Evolutionary conservation across 1,139 yeast species (phyloP).

Genomic region (Geotrichum klebahnii): DNA sequence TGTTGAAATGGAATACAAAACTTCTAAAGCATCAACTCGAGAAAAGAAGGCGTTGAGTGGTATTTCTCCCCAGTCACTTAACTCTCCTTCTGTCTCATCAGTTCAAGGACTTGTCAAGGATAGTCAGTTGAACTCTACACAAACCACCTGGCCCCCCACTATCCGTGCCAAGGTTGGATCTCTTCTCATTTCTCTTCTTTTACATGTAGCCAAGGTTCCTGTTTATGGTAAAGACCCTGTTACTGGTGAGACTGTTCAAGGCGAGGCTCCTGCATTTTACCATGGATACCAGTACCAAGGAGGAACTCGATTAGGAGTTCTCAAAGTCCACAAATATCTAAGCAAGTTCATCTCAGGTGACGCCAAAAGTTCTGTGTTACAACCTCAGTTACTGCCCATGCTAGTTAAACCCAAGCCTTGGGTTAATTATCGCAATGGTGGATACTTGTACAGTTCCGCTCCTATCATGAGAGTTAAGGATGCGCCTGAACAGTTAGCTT

Average conservation of each 20-base stretch:
- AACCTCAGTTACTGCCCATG: slow-evolving; percentile 93
- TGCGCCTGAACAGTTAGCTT: slow-evolving; percentile 86
- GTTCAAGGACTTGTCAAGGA: slow-evolving; percentile 26
- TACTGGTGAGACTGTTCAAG: slow-evolving; percentile 60
- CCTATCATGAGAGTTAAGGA: slow-evolving; percentile 72
- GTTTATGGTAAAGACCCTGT: slow-evolving; percentile 77
- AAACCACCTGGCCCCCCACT: slow-evolving; percentile 58
- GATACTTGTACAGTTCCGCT: slow-evolving; percentile 63
- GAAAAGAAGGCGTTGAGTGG: slow-evolving; percentile 50
- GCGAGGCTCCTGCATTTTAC: slow-evolving; percentile 84
- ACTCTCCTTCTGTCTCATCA: slow-evolving; percentile 20
- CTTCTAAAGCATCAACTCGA: slow-evolving; percentile 46
- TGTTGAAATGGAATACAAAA: slow-evolving; percentile 75
- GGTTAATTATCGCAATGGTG: slow-evolving; percentile 78
- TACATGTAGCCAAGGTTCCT: slow-evolving; percentile 77
- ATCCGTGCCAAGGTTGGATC: slow-evolving; percentile 81
- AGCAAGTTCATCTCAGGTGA: slow-evolving; percentile 66
- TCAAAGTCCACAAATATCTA: slow-evolving; percentile 69
- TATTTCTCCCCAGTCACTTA: slow-evolving; percentile 14
- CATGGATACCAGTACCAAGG: slow-evolving; percentile 78
- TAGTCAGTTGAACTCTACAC: slow-evolving; percentile 36
- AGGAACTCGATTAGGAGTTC: slow-evolving; percentile 78
- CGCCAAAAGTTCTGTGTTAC: slow-evolving; percentile 60
- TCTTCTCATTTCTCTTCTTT: slow-evolving; percentile 62
- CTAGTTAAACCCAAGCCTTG: slow-evolving; percentile 83